Base-by-base conservation (phyloP, 352 stramenopile species). In the Phytophthora aleatoria region DNA sequence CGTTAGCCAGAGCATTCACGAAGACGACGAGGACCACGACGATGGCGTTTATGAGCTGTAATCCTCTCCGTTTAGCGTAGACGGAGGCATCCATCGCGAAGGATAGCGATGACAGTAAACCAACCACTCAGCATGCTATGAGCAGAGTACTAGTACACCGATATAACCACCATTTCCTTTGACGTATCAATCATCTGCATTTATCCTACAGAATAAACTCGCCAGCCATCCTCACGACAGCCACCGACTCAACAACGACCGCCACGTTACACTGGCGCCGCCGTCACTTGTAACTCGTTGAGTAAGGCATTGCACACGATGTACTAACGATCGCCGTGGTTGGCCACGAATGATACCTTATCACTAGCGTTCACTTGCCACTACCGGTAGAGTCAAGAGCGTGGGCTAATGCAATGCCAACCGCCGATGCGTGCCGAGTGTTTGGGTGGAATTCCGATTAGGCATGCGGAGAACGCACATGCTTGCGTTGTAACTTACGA, bases 1-100 rank as follows among this genome's bases (percentile, higher is more conserved):
- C 5, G 39, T 68, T 2, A 66, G 45, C 56, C 50, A 68, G 50
- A 65, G 65, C 24, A 70, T 68, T 55, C 16, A 52, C 12, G 53
- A 72, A 35, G 52, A 62, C n/a, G 55, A 64, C 47, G 50, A 74
- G 30, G 50, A 53, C 38, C 63, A 72, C 24, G 68, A 76, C 15
- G 64, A 67, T 26, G 43, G 68, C 68, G 53, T 76, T 64, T 77
- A 69, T 66, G 69, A 71, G 47, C 60, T 71, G 45, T 76, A 55
- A 65, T 16, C 7, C 42, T 3, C 10, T 30, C 39, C n/a, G 39
- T 45, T 33, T 47, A 45, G 38, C 33, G 45, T 50, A 62, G 38
- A 66, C 27, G 43, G 42, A 61, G 35, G 47, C 31, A 38, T 26
- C 28, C 42, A 59, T 61, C 65, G 65, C 53, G 60, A 73, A 61